Evolutionary conservation across 306 rosid species (phyloP).

Genomic region (Acacia crassicarpa): DNA sequence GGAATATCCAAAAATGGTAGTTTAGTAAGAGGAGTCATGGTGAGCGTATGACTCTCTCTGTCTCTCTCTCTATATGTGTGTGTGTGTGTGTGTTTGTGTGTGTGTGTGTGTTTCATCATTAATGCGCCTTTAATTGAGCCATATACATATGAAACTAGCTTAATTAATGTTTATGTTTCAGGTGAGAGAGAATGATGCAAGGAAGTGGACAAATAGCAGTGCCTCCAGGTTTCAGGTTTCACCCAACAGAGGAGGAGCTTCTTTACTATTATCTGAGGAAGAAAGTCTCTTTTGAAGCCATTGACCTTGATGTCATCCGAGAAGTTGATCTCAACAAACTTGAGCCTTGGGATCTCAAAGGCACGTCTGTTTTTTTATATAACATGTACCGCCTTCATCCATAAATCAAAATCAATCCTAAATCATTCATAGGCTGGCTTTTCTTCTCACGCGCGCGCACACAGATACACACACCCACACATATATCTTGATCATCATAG

Average conservation of each 20-base stretch:
- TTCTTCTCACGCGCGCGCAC: no score
- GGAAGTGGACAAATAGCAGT: conserved; percentile 80
- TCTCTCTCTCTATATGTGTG: no score
- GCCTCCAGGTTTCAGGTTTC: conserved; percentile 96
- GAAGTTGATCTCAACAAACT: conserved; percentile 95
- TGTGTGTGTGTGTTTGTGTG: not conserved
- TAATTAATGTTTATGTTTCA: not conserved
- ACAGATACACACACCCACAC: no score
- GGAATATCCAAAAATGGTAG: not conserved
- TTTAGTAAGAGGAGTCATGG: not conserved
- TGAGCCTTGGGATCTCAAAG: conserved; percentile 99
- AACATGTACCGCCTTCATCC: no score
- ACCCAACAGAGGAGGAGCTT: conserved; percentile 98
- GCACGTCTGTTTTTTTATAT: conserved; percentile 27
- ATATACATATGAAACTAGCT: not conserved
- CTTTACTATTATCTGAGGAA: conserved; percentile 92
- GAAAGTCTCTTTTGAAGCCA: conserved; percentile 93
- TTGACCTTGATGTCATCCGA: conserved; percentile 89
- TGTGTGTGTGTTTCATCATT: not conserved
- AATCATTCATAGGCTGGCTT: no score
- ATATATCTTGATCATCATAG: no score
- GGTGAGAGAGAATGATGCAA: conserved; percentile 53
- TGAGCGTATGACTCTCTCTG: not conserved
- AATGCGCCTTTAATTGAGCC: not conserved
- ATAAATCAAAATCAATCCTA: no score